Evolutionary conservation across 2,329 filamentous ascomycete species (phyloP), one percentile per base, ranked within the genome.

Genomic region (Neoarthrinium moseri): DNA sequence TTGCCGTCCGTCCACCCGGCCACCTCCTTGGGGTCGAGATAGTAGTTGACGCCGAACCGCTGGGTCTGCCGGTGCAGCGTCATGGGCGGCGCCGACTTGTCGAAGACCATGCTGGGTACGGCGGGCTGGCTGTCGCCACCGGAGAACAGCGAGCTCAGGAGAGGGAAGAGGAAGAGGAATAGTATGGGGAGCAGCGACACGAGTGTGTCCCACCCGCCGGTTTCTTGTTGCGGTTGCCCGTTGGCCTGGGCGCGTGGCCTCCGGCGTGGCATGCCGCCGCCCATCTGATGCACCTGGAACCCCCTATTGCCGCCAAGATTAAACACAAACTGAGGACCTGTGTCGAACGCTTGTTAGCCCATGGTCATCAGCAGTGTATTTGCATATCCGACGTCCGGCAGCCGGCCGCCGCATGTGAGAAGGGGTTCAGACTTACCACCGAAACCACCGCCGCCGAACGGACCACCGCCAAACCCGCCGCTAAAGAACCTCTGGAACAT

Each of bases 401-500:
- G 23, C 6, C 15, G 4, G 20, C 7, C 29, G 2, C 27, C 20
- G 20, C 17, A 18, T 4, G 18, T 7, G 15, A 20, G 24, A 26
- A 8, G 10, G 18, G 18, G n/a, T 13, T 13, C 3, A 17, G 17
- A 34, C 37, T 27, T 37, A 40, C 15, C 22, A 27, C 41, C 41
- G 20, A 35, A 35, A 23, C 41, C 41, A 13, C 41, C 41, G 21
- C 70, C 80, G 71, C 87, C 86, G 61, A 89, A 84, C 13, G 80
- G 78, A 43, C 83, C 83, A 48, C 86, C 83, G 38, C 81, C 79
- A 58, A 68, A 68, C 7, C 77, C 85, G 33, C 88, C 91, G 38
- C 89, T 89, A 73, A 99, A 99, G 78, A 99, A 99, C 52, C 92
- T 83, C 63, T 92, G 86, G 72, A 99, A 99, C 75, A 99, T 81